Conservation (phyloP, 257 asterid species). For the Rubia yunnanensis region DNA sequence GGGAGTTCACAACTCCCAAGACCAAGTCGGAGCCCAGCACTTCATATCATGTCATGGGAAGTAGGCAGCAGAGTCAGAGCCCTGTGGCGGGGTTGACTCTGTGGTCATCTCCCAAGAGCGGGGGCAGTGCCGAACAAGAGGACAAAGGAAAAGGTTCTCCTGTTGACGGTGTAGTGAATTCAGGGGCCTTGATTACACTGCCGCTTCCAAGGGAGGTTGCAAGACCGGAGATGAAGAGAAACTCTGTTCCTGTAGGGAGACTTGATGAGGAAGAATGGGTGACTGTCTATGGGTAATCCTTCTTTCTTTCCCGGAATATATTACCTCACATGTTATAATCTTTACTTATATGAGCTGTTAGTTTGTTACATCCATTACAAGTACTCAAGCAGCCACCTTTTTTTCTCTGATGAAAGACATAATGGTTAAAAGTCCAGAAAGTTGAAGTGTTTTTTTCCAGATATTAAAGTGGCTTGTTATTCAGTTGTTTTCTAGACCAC, state of each 20-base stretch:
- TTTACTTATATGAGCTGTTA: background rate
- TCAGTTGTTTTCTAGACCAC: background rate
- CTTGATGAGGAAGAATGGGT: conserved; percentile 93
- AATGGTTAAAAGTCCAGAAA: background rate
- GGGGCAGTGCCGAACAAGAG: conserved; percentile 62
- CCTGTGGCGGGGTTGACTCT: conserved; percentile 50
- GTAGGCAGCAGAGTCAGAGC: conserved; percentile 47
- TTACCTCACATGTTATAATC: background rate
- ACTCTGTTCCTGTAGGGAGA: conserved; percentile 51
- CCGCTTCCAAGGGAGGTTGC: conserved; percentile 98
- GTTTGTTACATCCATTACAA: background rate
- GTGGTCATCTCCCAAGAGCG: conserved; percentile 82
- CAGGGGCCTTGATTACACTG: conserved; percentile 74
- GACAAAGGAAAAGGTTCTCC: conserved; percentile 93
- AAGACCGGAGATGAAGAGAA: conserved; percentile 78
- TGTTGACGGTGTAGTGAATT: conserved; percentile 85
- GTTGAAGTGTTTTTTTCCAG: background rate
- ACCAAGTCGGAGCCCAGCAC: conserved; percentile 68
- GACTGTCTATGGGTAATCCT: conserved; percentile 80
- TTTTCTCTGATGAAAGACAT: background rate
- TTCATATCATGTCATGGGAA: conserved; percentile 47
- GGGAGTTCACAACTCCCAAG: conserved; percentile 63
- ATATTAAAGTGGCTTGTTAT: background rate
- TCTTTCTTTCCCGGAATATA: background rate
- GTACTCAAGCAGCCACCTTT: background rate